Conservation (phyloP, 345 rosid genomes). For the Alliaria petiolata region DNA sequence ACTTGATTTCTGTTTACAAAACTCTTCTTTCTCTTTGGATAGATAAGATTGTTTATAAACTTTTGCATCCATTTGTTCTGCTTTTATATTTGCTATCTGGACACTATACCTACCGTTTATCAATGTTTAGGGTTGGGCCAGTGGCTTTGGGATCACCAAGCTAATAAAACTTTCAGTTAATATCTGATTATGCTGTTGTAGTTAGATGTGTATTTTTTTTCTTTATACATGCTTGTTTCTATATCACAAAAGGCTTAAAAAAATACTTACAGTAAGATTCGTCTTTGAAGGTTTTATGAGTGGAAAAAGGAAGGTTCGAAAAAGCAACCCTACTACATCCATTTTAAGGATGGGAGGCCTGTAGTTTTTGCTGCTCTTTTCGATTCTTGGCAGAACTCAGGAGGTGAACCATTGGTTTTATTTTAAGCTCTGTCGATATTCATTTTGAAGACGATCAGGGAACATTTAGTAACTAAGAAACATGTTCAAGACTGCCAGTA, state of each 20-base stretch:
- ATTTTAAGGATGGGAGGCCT: slow-evolving; percentile 81
- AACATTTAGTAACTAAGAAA: background rate
- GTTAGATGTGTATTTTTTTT: no score
- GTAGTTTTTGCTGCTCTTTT: slow-evolving; percentile 87
- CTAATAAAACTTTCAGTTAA: background rate
- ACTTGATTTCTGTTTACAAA: background rate
- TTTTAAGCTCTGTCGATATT: background rate
- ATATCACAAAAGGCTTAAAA: no score
- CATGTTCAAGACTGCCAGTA: no score
- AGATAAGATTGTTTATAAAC: background rate
- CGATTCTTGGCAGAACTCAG: slow-evolving; percentile 78
- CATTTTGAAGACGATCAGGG: background rate
- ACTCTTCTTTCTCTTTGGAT: background rate
- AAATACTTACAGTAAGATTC: background rate
- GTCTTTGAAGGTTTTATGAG: slow-evolving; percentile 71
- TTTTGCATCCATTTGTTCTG: background rate
- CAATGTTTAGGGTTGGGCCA: background rate
- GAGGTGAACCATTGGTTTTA: slow-evolving; percentile 43
- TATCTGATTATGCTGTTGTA: background rate
- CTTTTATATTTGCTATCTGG: background rate
- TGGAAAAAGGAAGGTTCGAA: slow-evolving; percentile 93
- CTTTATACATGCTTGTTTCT: no score
- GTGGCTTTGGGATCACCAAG: background rate
- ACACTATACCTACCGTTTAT: background rate
- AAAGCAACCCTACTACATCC: slow-evolving; percentile 86